A percentile compares a stretch with the other conserved stretches of the same genome.
Conservation (phyloP, 805 yeast genomes). For the Nakazawaea molendinolei region DNA sequence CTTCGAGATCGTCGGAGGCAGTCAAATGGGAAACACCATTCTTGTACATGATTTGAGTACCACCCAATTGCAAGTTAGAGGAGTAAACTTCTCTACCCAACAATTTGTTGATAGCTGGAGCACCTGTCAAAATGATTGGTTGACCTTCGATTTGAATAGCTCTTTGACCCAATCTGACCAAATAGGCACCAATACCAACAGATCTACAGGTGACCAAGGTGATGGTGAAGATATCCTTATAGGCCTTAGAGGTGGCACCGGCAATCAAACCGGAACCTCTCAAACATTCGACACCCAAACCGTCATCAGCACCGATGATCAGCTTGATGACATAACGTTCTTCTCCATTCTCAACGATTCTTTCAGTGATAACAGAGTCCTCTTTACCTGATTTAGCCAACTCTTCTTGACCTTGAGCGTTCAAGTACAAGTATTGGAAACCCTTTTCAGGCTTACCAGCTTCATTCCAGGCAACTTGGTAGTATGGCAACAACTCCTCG, state of each 20-base stretch:
- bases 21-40: slow-evolving; percentile 98
- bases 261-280: slow-evolving; percentile 98
- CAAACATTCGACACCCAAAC: slow-evolving; percentile 97
- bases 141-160: slow-evolving; percentile 98
- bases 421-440: slow-evolving; percentile 80
- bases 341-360: slow-evolving; percentile 78
- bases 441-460: slow-evolving; percentile 74
- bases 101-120: slow-evolving; percentile 95
- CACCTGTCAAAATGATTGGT: slow-evolving; percentile 98
- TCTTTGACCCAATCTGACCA: slow-evolving; percentile 97
- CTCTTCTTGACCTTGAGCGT: slow-evolving; percentile 53
- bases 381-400: slow-evolving; percentile 55
- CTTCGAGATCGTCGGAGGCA: slow-evolving; percentile 94
- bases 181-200: slow-evolving; percentile 99
- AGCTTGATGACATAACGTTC: slow-evolving; percentile 76
- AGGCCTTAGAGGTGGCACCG: slow-evolving; percentile 96
- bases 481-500: slow-evolving; percentile 85
- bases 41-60: slow-evolving; percentile 97
- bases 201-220: slow-evolving; percentile 99
- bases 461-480: slow-evolving; percentile 90
- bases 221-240: slow-evolving; percentile 93
- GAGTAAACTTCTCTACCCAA: slow-evolving; percentile 96
- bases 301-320: slow-evolving; percentile 90
- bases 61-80: slow-evolving; percentile 96
- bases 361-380: slow-evolving; percentile 65